A percentile compares a stretch with the other conserved stretches of the same genome.
Conservation (phyloP, 176 grass and related monocot genomes). For the Eleusine coracana region DNA sequence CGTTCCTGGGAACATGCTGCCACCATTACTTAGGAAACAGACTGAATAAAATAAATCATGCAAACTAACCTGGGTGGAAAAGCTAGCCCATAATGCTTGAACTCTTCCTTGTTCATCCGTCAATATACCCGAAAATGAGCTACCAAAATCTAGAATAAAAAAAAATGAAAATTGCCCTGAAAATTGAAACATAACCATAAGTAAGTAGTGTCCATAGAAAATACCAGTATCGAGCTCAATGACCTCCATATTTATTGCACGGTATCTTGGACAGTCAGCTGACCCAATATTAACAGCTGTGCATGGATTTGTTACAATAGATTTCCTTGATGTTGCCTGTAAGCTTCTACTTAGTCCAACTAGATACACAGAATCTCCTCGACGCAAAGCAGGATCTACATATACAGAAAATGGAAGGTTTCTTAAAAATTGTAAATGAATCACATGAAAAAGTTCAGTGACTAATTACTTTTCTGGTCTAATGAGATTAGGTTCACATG, state of each 20-base stretch:
- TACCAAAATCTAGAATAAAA: conserved; percentile 89
- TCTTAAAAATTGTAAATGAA: not conserved
- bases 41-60: conserved; percentile 28
- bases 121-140: conserved; percentile 92
- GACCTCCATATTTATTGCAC: conserved; percentile 98
- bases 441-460: not conserved
- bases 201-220: conserved; percentile 23
- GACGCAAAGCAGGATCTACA: conserved; percentile 84
- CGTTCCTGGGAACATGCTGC: conserved; percentile 41
- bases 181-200: conserved; percentile 14
- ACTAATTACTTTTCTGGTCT: not conserved
- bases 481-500: conserved; percentile 8
- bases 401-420: conserved; percentile 29
- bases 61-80: conserved; percentile 96
- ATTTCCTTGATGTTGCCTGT: conserved; percentile 99
- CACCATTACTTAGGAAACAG: conserved; percentile 47
- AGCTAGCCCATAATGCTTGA: conserved; percentile 99
- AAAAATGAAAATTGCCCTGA: conserved; percentile 19
- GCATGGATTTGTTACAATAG: conserved; percentile 95
- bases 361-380: conserved; percentile 97
- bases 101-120: conserved; percentile 97
- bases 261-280: conserved; percentile 90
- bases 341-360: conserved; percentile 97
- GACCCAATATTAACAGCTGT: conserved; percentile 99
- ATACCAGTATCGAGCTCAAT: conserved; percentile 98